A percentile compares a stretch with the other conserved stretches of the same genome.
Conservation (phyloP, 1,284 basidiomycete genomes). For the Puccinia horiana region DNA sequence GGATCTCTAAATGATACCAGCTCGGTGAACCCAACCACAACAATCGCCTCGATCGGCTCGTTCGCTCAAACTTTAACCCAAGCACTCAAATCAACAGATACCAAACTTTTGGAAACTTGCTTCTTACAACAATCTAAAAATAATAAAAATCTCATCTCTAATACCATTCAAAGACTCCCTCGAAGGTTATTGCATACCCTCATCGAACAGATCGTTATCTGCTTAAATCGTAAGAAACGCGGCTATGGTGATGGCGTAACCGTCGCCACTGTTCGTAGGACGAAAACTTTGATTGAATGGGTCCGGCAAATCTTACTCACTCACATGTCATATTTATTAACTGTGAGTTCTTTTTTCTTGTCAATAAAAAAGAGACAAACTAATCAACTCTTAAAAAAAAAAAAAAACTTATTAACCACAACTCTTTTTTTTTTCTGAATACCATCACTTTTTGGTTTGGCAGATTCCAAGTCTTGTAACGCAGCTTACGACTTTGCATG, state of each 20-base stretch:
- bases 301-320: conserved; percentile 80
- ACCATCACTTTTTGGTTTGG: conserved; percentile 6
- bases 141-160: conserved; percentile 75
- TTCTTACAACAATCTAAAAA: conserved; percentile 68
- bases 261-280: conserved; percentile 80
- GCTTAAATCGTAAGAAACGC: conserved; percentile 75
- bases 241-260: conserved; percentile 74
- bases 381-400: not conserved
- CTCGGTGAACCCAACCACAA: not conserved
- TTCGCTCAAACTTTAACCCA: conserved; percentile 92
- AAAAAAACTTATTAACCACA: not conserved
- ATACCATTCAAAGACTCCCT: conserved; percentile 83
- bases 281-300: conserved; percentile 82
- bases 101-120: conserved; percentile 82
- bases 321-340: conserved; percentile 91
- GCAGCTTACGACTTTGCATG: conserved; percentile 78
- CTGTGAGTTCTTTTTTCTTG: conserved; percentile 64
- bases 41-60: conserved; percentile 69
- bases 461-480: conserved; percentile 82
- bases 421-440: not conserved
- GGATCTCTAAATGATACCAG: conserved; percentile 17
- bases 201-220: conserved; percentile 83
- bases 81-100: conserved; percentile 92
- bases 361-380: not conserved
- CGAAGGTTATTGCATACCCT: conserved; percentile 85